phyloP scores from a whole-genome alignment of 257 asterid species.

The Solanum habrochaites region DNA sequence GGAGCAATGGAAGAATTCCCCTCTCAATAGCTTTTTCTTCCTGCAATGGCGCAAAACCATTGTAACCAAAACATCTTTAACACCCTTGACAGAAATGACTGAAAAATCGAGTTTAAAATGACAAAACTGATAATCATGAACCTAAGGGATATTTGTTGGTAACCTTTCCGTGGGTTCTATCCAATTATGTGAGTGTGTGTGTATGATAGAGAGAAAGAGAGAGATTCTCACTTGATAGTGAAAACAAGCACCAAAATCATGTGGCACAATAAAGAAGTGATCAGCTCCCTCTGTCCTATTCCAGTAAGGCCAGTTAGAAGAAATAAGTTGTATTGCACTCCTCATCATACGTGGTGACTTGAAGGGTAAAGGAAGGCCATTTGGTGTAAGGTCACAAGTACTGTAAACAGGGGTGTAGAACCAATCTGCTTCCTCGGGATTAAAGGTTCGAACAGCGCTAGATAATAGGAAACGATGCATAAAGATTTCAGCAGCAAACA shows the following conservation, averaged over 20 bases:
- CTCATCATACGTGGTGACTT: conserved; percentile 93
- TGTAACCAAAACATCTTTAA: not conserved
- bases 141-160: not conserved
- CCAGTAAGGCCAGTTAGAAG: conserved; percentile 94
- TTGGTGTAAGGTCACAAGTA: conserved; percentile 81
- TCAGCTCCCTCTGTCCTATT: conserved; percentile 91
- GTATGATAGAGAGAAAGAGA: not conserved
- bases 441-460: conserved; percentile 70
- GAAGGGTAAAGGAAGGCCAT: conserved; percentile 81
- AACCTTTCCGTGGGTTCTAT: not conserved
- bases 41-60: conserved; percentile 18
- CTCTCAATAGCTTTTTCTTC: conserved; percentile 92
- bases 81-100: not conserved
- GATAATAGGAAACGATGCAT: conserved; percentile 78
- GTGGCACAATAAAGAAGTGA: conserved; percentile 84
- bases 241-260: conserved; percentile 88
- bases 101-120: not conserved
- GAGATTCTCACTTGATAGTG: conserved; percentile 61
- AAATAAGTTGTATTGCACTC: conserved; percentile 77
- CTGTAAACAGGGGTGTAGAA: conserved; percentile 78
- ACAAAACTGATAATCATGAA: not conserved
- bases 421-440: conserved; percentile 96
- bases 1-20: conserved; percentile 73
- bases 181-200: not conserved
- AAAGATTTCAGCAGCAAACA: conserved; percentile 92